Evolutionary conservation across 257 asterid genomes (phyloP).

Genomic region (Solanum sparsipilum): DNA sequence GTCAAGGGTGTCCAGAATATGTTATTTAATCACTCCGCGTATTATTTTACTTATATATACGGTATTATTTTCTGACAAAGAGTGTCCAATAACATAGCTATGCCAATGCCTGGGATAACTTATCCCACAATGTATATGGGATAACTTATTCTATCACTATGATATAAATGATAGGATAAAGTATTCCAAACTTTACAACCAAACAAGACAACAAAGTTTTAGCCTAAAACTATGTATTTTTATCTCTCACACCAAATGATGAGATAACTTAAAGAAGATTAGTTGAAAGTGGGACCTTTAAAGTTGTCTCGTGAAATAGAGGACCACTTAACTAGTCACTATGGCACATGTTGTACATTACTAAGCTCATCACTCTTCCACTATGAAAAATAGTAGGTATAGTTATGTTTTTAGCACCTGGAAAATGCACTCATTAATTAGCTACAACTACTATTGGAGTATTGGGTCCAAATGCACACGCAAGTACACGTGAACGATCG

Average conservation of each 20-base stretch:
- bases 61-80: too few species aligned
- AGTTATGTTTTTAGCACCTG: conserved; percentile 10
- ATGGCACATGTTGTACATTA: not conserved
- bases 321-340: not conserved
- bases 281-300: conserved; percentile 4
- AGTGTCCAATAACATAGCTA: too few species aligned
- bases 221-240: not conserved
- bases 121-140: too few species aligned
- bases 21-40: too few species aligned
- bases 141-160: too few species aligned
- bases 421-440: not conserved
- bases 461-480: not conserved
- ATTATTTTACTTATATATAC: too few species aligned
- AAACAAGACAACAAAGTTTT: not conserved
- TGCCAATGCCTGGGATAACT: too few species aligned
- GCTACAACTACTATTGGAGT: not conserved
- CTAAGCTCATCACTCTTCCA: not conserved
- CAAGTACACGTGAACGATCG: not conserved
- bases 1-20: too few species aligned
- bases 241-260: not conserved
- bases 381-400: not conserved
- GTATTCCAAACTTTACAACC: too few species aligned
- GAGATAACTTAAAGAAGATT: not conserved
- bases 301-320: not conserved
- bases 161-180: too few species aligned